phyloP scores from a whole-genome alignment of 2,329 filamentous ascomycete species.

The Monilinia fructigena region DNA sequence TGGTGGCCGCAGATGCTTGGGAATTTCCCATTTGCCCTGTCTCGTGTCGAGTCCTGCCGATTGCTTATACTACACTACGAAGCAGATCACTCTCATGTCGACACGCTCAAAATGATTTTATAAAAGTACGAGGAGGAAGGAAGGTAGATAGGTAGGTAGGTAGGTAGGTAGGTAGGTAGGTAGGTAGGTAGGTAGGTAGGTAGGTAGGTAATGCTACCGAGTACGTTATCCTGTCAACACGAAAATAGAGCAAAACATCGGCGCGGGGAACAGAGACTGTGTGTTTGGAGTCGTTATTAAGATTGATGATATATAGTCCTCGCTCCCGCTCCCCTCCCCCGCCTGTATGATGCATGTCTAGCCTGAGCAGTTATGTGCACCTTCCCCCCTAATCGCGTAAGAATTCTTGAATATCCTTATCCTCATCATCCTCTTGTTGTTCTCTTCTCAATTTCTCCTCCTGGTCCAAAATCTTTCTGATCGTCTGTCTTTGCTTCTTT shows the following conservation, averaged over 20 bases:
- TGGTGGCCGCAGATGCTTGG: too few species aligned
- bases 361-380: not conserved
- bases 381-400: slow-evolving; percentile 51
- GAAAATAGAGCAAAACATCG: not conserved
- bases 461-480: slow-evolving; percentile 63
- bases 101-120: not conserved
- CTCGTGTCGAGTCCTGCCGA: too few species aligned
- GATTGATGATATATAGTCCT: slow-evolving; percentile 23
- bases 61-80: too few species aligned
- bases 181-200: too few species aligned
- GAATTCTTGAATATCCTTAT: slow-evolving; percentile 74
- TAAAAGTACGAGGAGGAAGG: too few species aligned
- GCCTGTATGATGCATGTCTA: too few species aligned
- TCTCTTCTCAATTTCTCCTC: slow-evolving; percentile 55
- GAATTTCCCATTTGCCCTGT: too few species aligned
- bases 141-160: too few species aligned
- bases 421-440: slow-evolving; percentile 63
- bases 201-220: not conserved
- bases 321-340: too few species aligned
- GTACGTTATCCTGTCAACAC: not conserved
- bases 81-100: too few species aligned
- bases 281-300: slow-evolving; percentile 3
- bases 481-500: slow-evolving; percentile 64
- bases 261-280: not conserved
- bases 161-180: too few species aligned